These are phyloP conservation scores for Starmera quercuum DNA, from an alignment of 805 yeast species.

Conservation along the genomic window DNA sequence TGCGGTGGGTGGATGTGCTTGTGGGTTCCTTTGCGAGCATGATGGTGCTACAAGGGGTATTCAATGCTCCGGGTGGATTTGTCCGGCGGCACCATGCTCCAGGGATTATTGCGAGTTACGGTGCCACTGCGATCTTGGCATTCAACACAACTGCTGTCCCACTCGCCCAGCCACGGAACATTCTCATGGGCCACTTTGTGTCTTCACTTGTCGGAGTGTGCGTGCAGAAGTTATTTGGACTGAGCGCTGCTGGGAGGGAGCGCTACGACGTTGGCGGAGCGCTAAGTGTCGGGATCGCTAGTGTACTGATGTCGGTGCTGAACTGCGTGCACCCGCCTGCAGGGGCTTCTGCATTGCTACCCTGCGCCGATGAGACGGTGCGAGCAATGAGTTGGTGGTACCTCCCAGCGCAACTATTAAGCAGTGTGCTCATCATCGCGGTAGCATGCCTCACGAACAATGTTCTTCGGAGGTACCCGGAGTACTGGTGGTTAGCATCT, in stretches of 20 bases:
- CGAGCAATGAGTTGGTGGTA: conserved; percentile 59
- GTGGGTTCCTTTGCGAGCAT: conserved; percentile 41
- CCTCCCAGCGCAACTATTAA: conserved; percentile 45
- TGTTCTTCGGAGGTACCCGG: conserved; percentile 40
- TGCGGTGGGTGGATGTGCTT: conserved; percentile 39
- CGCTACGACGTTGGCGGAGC: conserved; percentile 55
- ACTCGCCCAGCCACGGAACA: conserved; percentile 57
- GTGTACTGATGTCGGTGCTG: conserved; percentile 43
- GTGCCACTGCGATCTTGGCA: conserved; percentile 54
- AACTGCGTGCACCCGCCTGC: conserved; percentile 67
- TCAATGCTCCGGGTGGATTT: conserved; percentile 30
- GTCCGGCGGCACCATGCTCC: conserved; percentile 37
- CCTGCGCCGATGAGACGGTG: conserved; percentile 38
- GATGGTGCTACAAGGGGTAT: conserved; percentile 37
- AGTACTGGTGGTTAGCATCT: conserved; percentile 41
- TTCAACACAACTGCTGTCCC: conserved; percentile 52
- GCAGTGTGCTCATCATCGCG: conserved; percentile 35
- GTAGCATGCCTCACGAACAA: conserved; percentile 45
- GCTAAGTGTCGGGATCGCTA: conserved; percentile 44
- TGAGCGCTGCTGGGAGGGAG: conserved; percentile 33
- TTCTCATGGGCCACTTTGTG: conserved; percentile 48
- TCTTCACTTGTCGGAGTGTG: conserved; percentile 47
- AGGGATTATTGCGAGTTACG: conserved; percentile 45
- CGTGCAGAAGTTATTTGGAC: conserved; percentile 44
- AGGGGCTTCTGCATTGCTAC: conserved; percentile 61